Evolutionary conservation across 139 green algal species (phyloP).

Genomic region (Chlamydomonas schloesseri): DNA sequence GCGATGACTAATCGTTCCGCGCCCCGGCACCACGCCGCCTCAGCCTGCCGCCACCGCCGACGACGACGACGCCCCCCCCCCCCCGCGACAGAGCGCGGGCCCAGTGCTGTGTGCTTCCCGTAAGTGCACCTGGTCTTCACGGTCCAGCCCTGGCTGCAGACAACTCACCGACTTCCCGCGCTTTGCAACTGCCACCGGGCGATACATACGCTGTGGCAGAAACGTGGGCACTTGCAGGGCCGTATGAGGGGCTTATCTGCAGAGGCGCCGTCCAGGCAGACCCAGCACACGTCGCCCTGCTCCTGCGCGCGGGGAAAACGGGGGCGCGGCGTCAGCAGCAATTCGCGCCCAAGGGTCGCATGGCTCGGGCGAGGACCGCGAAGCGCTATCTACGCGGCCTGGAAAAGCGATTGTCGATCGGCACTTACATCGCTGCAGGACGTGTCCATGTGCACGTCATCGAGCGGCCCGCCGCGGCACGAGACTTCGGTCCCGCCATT

Average conservation of each 20-base stretch:
- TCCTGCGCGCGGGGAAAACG: background rate
- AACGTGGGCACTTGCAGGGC: conserved; percentile 82
- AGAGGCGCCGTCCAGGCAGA: conserved; percentile 77
- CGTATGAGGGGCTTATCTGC: conserved; percentile 54
- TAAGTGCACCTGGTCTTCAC: no score
- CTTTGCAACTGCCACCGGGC: conserved; percentile 90
- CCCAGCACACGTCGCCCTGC: conserved; percentile 82
- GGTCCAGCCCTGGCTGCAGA: no score
- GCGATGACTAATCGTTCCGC: no score
- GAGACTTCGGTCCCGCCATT: conserved; percentile 8
- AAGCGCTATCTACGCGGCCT: no score
- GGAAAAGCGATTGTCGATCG: no score
- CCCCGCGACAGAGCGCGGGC: no score
- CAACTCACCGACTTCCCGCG: conserved; percentile 81
- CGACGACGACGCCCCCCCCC: no score
- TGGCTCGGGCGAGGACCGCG: no score
- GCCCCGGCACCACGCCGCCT: no score
- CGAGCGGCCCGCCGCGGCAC: conserved; percentile 7
- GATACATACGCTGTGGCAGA: conserved; percentile 76
- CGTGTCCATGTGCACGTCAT: background rate
- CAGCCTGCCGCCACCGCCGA: no score
- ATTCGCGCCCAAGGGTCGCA: no score
- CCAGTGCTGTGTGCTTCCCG: no score
- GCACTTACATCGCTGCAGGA: conserved; percentile 2
- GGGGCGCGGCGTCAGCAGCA: background rate